phyloP scores from a whole-genome alignment of 2,329 filamentous ascomycete genomes.

The Penicillium expansum region DNA sequence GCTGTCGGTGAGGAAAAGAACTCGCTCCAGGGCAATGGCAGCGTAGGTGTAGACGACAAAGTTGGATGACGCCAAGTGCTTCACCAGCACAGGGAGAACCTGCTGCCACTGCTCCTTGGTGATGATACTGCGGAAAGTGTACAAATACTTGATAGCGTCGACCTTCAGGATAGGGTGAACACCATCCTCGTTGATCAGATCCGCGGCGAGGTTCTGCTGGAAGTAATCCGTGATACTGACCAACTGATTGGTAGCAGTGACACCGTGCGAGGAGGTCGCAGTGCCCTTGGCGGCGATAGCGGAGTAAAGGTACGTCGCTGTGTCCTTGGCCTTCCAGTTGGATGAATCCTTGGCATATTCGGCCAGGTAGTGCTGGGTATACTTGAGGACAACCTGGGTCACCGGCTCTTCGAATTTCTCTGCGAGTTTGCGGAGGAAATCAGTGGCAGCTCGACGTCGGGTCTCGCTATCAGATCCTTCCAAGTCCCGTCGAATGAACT shows the following conservation, averaged over 20 bases:
- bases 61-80: slow-evolving; percentile 83
- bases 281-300: slow-evolving; percentile 90
- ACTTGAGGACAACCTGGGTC: slow-evolving; percentile 80
- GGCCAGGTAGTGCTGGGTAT: slow-evolving; percentile 78
- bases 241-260: slow-evolving; percentile 82
- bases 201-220: slow-evolving; percentile 84
- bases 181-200: slow-evolving; percentile 68
- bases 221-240: slow-evolving; percentile 95
- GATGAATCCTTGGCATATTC: slow-evolving; percentile 66
- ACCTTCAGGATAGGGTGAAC: slow-evolving; percentile 88
- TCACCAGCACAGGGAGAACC: slow-evolving; percentile 84
- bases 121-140: slow-evolving; percentile 93
- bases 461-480: slow-evolving; percentile 97
- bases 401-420: slow-evolving; percentile 84
- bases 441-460: slow-evolving; percentile 83
- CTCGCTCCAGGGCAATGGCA: slow-evolving; percentile 91
- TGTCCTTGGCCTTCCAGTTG: slow-evolving; percentile 98
- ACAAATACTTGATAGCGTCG: slow-evolving; percentile 96
- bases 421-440: slow-evolving; percentile 86
- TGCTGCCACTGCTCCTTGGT: slow-evolving; percentile 88
- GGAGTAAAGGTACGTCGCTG: slow-evolving; percentile 93
- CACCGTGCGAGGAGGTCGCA: slow-evolving; percentile 82
- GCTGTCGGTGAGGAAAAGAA: slow-evolving; percentile 77
- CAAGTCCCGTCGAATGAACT: slow-evolving; percentile 91
- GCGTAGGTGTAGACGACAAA: slow-evolving; percentile 98